Percentiles rank a stretch among this genome's conserved stretches.
phyloP scores from a whole-genome alignment of 495 filamentous ascomycete species.

The Delitschia confertaspora region DNA sequence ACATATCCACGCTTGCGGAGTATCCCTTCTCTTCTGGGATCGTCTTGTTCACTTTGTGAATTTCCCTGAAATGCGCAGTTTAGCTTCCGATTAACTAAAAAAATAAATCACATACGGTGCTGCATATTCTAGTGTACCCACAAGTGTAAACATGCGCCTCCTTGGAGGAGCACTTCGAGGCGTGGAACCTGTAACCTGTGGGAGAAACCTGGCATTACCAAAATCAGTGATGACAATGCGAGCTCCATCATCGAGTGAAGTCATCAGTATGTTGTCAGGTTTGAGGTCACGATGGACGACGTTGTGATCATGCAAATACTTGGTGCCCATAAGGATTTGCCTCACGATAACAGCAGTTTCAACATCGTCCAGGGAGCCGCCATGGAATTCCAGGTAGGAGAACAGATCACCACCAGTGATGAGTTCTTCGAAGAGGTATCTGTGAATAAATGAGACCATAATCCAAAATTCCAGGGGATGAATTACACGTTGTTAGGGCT shows the following conservation, averaged over 20 bases:
- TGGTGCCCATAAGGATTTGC: slow-evolving; percentile 52
- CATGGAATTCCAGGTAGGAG: slow-evolving; percentile 48
- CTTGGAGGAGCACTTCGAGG: background rate
- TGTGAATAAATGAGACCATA: background rate
- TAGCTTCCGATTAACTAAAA: slow-evolving; percentile 6
- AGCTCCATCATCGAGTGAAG: slow-evolving; percentile 33
- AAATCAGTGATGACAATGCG: slow-evolving; percentile 68
- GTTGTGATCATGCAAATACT: slow-evolving; percentile 48
- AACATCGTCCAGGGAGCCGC: slow-evolving; percentile 40
- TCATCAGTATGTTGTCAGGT: slow-evolving; percentile 60
- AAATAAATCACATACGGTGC: slow-evolving; percentile 55
- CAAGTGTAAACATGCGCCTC: slow-evolving; percentile 50
- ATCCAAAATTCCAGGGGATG: background rate
- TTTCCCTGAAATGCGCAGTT: slow-evolving; percentile 28
- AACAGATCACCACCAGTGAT: slow-evolving; percentile 57
- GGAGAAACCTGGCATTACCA: slow-evolving; percentile 50
- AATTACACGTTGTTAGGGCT: slow-evolving; percentile 31
- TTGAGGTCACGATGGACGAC: slow-evolving; percentile 64
- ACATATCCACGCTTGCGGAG: slow-evolving; percentile 54
- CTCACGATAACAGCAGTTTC: slow-evolving; percentile 48
- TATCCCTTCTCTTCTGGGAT: slow-evolving; percentile 41
- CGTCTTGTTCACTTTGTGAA: slow-evolving; percentile 27
- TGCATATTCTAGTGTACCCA: slow-evolving; percentile 58
- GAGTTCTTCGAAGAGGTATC: slow-evolving; percentile 38
- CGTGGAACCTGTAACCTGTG: slow-evolving; percentile 2